Evolutionary conservation across 306 rosid species (phyloP).

Genomic region (Sphenostylis stenocarpa): DNA sequence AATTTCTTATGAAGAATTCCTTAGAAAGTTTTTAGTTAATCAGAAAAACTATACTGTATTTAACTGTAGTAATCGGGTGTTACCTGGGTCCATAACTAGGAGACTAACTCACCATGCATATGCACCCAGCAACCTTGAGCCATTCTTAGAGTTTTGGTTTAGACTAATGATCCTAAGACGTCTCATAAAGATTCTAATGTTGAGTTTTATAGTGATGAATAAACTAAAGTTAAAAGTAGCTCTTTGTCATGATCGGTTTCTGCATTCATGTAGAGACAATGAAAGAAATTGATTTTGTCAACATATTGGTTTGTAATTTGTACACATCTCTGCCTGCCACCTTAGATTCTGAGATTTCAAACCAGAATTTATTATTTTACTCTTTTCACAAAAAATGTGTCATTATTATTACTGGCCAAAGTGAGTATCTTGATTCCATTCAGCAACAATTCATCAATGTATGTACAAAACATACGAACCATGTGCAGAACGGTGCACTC

Average conservation of each 20-base stretch:
- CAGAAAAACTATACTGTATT: not conserved
- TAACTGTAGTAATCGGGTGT: not conserved
- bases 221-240: constrained; percentile 6
- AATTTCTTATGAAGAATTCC: not conserved
- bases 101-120: not conserved
- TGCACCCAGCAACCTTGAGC: not conserved
- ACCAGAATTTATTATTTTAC: constrained; percentile 40
- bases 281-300: constrained; percentile 43
- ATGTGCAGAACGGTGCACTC: not conserved
- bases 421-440: constrained; percentile 24
- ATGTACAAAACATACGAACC: not conserved
- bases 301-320: constrained; percentile 36
- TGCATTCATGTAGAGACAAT: constrained; percentile 34
- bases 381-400: not conserved
- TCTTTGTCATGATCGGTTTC: not conserved
- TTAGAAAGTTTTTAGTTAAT: not conserved
- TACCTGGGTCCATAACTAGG: not conserved
- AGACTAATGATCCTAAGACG: not conserved
- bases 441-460: constrained; percentile 19
- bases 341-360: not conserved
- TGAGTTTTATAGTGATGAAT: constrained; percentile 22
- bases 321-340: not conserved
- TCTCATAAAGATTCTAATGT: not conserved
- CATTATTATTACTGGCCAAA: constrained; percentile 36
- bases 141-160: not conserved